Percentiles rank a stretch among this genome's conserved stretches.
These are phyloP conservation scores for Colletotrichum spinosum DNA, from an alignment of 2,329 filamentous ascomycete genomes.

Conservation along the genomic window DNA sequence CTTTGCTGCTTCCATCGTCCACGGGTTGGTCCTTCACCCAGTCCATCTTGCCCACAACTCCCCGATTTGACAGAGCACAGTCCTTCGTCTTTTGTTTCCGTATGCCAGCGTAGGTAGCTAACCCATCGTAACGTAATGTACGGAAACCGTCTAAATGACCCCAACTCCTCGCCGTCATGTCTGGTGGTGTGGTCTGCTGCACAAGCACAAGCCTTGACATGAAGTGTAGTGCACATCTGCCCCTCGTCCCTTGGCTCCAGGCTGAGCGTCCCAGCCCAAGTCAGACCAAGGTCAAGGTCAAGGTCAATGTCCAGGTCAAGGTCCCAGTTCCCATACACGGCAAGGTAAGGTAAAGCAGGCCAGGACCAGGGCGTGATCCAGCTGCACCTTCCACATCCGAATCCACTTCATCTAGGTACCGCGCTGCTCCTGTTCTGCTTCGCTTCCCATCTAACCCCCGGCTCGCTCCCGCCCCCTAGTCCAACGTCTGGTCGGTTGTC, in stretches of 20 bases:
- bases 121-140: too few species aligned
- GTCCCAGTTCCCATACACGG: constrained; percentile 15
- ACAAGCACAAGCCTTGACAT: constrained; percentile 17
- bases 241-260: background rate
- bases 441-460: constrained; percentile 3
- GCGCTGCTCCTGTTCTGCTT: background rate
- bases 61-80: constrained; percentile 5
- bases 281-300: too few species aligned
- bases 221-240: background rate
- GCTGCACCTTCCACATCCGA: background rate
- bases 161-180: background rate
- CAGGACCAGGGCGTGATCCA: background rate
- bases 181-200: background rate
- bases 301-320: background rate
- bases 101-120: too few species aligned
- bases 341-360: constrained; percentile 1
- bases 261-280: too few species aligned
- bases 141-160: too few species aligned
- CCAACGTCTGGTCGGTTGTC: background rate
- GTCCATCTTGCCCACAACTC: background rate
- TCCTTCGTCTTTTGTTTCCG: background rate
- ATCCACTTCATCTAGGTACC: constrained; percentile 9
- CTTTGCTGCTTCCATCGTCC: background rate
- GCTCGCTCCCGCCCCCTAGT: constrained; percentile 28
- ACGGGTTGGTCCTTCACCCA: constrained; percentile 2